Conservation (phyloP, 192 early-diverging fungal genomes). For the Entophlyctis luteolus region DNA sequence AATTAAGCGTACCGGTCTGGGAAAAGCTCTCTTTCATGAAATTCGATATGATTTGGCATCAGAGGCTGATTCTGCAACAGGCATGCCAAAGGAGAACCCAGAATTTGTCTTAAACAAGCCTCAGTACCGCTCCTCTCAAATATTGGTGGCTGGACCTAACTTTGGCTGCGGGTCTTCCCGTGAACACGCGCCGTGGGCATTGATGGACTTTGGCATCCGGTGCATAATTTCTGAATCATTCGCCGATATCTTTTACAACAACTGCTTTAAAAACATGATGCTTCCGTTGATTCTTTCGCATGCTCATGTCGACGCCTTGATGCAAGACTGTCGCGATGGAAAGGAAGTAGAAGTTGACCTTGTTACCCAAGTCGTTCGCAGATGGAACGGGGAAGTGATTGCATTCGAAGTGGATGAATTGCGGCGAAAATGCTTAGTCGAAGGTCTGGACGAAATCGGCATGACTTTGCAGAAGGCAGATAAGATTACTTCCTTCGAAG, state of each 20-base stretch:
- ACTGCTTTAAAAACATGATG: conserved; percentile 74
- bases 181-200: conserved; percentile 74
- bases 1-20: conserved; percentile 67
- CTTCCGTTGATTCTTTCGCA: conserved; percentile 39
- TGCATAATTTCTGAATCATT: conserved; percentile 66
- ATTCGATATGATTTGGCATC: conserved; percentile 47
- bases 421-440: conserved; percentile 60
- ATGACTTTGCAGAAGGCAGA: conserved; percentile 62
- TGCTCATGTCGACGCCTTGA: conserved; percentile 31
- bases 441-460: conserved; percentile 72
- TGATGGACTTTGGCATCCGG: conserved; percentile 67
- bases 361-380: conserved; percentile 42
- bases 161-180: conserved; percentile 67
- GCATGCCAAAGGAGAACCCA: conserved; percentile 33
- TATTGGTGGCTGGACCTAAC: conserved; percentile 60
- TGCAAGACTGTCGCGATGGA: conserved; percentile 47
- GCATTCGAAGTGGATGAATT: conserved; percentile 59
- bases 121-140: conserved; percentile 46
- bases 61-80: conserved; percentile 35
- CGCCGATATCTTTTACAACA: conserved; percentile 74
- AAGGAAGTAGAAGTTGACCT: conserved; percentile 54
- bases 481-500: conserved; percentile 53
- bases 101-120: conserved; percentile 62
- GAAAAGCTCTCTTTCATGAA: conserved; percentile 56
- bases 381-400: conserved; percentile 39